A percentile compares a stretch with the other conserved stretches of the same genome.
phyloP scores from a whole-genome alignment of 495 filamentous ascomycete species.

The Neurospora sublineolata region DNA sequence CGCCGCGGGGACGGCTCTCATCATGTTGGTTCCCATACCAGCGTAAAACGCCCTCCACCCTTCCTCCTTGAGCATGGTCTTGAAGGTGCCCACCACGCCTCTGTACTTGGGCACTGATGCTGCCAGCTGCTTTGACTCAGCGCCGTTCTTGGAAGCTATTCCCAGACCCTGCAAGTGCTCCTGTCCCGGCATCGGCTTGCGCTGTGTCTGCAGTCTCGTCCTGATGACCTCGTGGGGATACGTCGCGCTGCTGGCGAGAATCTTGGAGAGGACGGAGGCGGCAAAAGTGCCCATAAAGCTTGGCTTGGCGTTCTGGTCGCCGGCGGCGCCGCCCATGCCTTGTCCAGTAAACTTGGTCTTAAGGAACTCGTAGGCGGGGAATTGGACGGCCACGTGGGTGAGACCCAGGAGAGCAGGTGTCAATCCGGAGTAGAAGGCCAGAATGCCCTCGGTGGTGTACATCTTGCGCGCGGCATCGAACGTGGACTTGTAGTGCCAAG shows the following conservation, averaged over 20 bases:
- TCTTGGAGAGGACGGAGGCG: slow-evolving; percentile 89
- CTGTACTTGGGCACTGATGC: slow-evolving; percentile 51
- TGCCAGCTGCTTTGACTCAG: not conserved
- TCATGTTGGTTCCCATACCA: slow-evolving; percentile 95
- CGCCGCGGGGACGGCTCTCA: slow-evolving; percentile 86
- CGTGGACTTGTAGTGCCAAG: slow-evolving; percentile 84
- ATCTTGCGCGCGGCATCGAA: slow-evolving; percentile 88
- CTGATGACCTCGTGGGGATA: slow-evolving; percentile 96
- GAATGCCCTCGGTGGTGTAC: slow-evolving; percentile 77
- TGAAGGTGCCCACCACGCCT: slow-evolving; percentile 71
- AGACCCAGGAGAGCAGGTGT: slow-evolving; percentile 85
- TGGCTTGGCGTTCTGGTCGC: slow-evolving; percentile 22
- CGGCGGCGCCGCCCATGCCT: slow-evolving; percentile 55
- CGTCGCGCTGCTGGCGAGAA: slow-evolving; percentile 87
- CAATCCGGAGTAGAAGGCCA: slow-evolving; percentile 91
- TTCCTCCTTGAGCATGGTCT: slow-evolving; percentile 78
- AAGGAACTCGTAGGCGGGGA: slow-evolving; percentile 88
- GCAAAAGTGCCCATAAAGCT: slow-evolving; percentile 60
- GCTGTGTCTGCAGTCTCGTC: slow-evolving; percentile 81
- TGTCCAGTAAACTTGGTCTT: slow-evolving; percentile 84
- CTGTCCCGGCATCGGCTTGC: slow-evolving; percentile 45
- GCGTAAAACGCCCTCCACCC: slow-evolving; percentile 96
- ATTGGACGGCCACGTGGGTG: slow-evolving; percentile 94
- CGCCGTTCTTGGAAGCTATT: slow-evolving; percentile 10
- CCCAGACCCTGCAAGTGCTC: slow-evolving; percentile 56